Evolutionary conservation across 2,329 filamentous ascomycete genomes (phyloP), one percentile per base, ranked within the genome.

Genomic region (Tricladium varicosporioides): DNA sequence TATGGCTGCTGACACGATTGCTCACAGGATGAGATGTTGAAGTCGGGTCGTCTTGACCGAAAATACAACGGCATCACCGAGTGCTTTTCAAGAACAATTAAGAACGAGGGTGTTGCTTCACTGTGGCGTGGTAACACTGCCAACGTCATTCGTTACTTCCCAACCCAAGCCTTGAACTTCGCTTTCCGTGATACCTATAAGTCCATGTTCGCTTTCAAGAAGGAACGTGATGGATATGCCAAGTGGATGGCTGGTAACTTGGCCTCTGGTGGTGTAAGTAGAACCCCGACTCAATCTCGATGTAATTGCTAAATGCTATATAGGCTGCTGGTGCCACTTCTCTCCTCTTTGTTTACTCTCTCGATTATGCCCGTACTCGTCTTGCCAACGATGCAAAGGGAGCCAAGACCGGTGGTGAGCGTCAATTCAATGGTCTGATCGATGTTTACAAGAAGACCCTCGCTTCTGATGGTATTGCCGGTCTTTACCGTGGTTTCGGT

Each of bases 111-210:
- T 90, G 80, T 94, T 72, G 87, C 94, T 79, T 87, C 93, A 67
- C 86, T 99, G 73, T 99, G 94, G 94, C 88, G 94, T 87, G 94
- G 94, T 82, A 99, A 99, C 91, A 99, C 94, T 77, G 94, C 94
- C 91, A 99, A 99, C 89, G 94, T 99, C 80, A 96, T 99, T 86
- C 94, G 94, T 89, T 99, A 99, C 86, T 99, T 99, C 91, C 94
- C 94, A 72, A 99, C 94, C 79, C 94, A 99, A 87, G 94, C 94
- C 74, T 85, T 99, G 79, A 99, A 99, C 92, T 99, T 99, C 77
- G 94, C 94, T 78, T 99, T 99, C 94, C 94, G 94, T 80, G 94
- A 99, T 81, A 97, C 95, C 88, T 99, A 97, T 92, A 99, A 99
- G 92, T 85, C 89, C 76, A 95, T 99, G 92, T 99, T 99, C 88